Base-by-base conservation (phyloP, 1,284 basidiomycete genomes). In the Apiotrichum mycotoxinovorans region DNA sequence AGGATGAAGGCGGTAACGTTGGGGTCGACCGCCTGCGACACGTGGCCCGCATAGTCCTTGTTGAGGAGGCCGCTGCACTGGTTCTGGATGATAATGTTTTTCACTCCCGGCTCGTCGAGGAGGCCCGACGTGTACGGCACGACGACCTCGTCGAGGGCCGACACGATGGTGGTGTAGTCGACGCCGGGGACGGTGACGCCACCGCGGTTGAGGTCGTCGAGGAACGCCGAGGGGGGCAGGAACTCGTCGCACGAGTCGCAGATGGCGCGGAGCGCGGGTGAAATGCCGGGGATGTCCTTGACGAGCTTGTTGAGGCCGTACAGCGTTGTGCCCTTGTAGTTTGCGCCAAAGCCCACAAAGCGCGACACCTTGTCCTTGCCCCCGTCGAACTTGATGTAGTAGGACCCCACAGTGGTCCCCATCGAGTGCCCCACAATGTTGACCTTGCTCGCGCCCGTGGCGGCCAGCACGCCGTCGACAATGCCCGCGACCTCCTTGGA, bases 351-450 rank as follows among this genome's bases (percentile, higher is more conserved):
- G 27, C 56, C 56, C 12, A 53, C 42, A 34, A 50, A 58, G 33
- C 40, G 20, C 22, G 46, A 41, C 22, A 54, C 51, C 5, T 18
- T 18, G 8, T 34, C 35, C 30, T 25, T 35, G 40, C 56, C 56
- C 14, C 56, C 51, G 42, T 50, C 47, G 34, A 50, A 58, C 56
- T 58, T 58, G 34, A 58, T 53, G 41, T 58, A 58, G 34, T 58
- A 53, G 3, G 51, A 8, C 3, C 23, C 33, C 12, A 53, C 51
- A 2, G 47, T 45, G 8, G 56, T 58, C 15, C 56, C 56, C 51
- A 58, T 53, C 15, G 33, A 38, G 56, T 54, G 52, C 34, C 52
- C 57, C 37, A 47, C 57, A 30, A 58, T 20, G 57, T 54, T 54
- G 57, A 58, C 57, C 52, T 58, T 54, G n/a, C n/a, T 17, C 20